Evolutionary conservation across 2,329 filamentous ascomycete genomes (phyloP), one percentile per base, ranked within the genome.

Genomic region (Colletotrichum sp.): DNA sequence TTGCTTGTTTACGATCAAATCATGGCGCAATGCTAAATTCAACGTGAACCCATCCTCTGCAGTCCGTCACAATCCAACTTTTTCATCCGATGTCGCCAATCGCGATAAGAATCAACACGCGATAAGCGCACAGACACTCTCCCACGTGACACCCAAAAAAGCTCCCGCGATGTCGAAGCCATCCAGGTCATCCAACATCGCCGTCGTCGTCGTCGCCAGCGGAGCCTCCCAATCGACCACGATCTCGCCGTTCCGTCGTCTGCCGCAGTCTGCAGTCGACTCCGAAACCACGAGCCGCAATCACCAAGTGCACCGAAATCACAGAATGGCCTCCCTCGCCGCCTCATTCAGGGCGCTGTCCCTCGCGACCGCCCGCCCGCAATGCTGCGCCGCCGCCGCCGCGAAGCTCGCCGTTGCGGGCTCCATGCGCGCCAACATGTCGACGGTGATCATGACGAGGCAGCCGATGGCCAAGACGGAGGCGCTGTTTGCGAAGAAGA

Each of bases 341-440:
- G 76, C 76, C 43, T 78, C 78, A 24, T 73, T 81, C 67, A 61
- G 80, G 52, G 75, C 78, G 8, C 75, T 81, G 52, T 77, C 79
- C 67, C 76, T 80, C 68, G 65, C 60, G 26, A 67, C 74, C 67
- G 74, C 71, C 58, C 57, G 67, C 43, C 69, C 73, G 26, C 30
- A 48, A 30, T 60, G 55, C 55, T 61, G 67, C 67, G 13, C 43
- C 43, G 43, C n/a, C 43, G 43, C 38, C 43, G 43, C 43, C 43
- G 43, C 43, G 38, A 43, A 43, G 38, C 16, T 43, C 43, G 43
- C n/a, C 1, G 38, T 55, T 7, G 26, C 36, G 3, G 15, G 71
- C 10, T 43, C 70, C 10, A 32, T 34, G 52, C 77, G 77, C 68
- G 66, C 75, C 48, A 52, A 52, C 43, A 58, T 78, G 58, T 75